Evolutionary conservation across 768 basidiomycete species (phyloP), one percentile per base, ranked within the genome.

Genomic region (Rubroboletus pulcherrimus): DNA sequence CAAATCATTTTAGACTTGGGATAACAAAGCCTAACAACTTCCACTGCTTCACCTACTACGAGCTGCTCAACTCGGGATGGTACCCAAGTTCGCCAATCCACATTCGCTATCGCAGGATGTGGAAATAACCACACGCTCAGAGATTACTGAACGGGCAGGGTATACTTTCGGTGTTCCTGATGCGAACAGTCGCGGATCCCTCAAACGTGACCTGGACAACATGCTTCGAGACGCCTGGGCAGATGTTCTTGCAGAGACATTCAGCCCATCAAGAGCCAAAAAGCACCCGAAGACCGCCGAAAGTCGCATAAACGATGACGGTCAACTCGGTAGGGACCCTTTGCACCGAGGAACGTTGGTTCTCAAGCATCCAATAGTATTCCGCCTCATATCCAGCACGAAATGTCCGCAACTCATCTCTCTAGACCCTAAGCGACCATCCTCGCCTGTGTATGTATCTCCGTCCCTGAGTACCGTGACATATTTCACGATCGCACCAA

Each of bases 41-140:
- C n/a, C 17, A 26, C 21, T 15, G 9, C 17, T 49, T 11, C 29
- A 45, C 44, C 17, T 30, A 11, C 4, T 5, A 39, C 12, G 5
- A 19, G 34, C 11, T 26, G 12, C 30, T 57, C 34, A 10, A 26
- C 60, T 62, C 29, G 35, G 29, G 21, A 72, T 71, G 69, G 54
- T 69, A 40, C 74, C 73, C 47, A 78, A 73, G 59, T 81, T 76
- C 60, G 65, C 69, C 35, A 82, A 82, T 65, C 81, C 81, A 12
- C 78, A 81, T 70, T 64, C 70, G 35, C 58, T 75, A 15, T 64
- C 67, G 37, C 72, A 72, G 17, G 57, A 66, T 1, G 63, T 70
- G 7, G 61, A 74, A 41, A 46, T 41, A 7, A 72, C 74, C 0
- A 74, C 79, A 39, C 76, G 81, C 10, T 62, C 67, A 44, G 64